Evolutionary conservation across 148 eudicot species (phyloP).

Genomic region (Nepenthes gracilis): DNA sequence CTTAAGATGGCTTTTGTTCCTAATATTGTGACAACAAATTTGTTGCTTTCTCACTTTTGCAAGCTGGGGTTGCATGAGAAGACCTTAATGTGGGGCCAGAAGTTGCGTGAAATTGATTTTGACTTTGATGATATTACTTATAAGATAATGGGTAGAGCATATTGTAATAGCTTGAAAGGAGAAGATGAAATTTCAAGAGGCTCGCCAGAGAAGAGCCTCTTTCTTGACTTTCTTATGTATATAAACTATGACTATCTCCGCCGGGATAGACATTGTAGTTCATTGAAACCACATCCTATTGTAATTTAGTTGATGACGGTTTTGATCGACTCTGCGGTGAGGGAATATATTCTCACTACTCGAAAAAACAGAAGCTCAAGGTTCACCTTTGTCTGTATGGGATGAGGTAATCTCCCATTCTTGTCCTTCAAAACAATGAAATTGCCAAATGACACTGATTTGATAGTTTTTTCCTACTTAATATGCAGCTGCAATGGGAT

Average conservation of each 20-base stretch:
- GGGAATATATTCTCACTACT: no score
- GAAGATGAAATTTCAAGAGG: conserved; percentile 21
- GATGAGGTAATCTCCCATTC: no score
- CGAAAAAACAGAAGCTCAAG: no score
- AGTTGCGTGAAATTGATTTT: conserved; percentile 45
- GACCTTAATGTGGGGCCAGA: conserved; percentile 74
- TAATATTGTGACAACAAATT: conserved; percentile 61
- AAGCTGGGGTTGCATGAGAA: conserved; percentile 77
- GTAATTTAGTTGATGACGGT: no score
- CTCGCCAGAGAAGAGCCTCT: conserved; percentile 51
- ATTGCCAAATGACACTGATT: no score
- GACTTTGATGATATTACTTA: conserved; percentile 59
- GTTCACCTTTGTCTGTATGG: no score
- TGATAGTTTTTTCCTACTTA: no score
- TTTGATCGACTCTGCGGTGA: no score
- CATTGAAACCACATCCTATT: no score
- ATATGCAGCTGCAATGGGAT: no score
- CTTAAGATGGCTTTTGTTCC: conserved; percentile 89
- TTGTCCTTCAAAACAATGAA: no score
- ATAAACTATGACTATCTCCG: conserved; percentile 54
- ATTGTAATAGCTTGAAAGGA: conserved; percentile 23
- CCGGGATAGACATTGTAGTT: conserved; percentile 17
- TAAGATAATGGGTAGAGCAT: conserved; percentile 62
- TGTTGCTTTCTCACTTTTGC: conserved; percentile 63
- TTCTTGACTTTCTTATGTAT: conserved; percentile 84